These are phyloP conservation scores for Gossypium thurberi DNA, from an alignment of 345 rosid species.

Conservation along the genomic window DNA sequence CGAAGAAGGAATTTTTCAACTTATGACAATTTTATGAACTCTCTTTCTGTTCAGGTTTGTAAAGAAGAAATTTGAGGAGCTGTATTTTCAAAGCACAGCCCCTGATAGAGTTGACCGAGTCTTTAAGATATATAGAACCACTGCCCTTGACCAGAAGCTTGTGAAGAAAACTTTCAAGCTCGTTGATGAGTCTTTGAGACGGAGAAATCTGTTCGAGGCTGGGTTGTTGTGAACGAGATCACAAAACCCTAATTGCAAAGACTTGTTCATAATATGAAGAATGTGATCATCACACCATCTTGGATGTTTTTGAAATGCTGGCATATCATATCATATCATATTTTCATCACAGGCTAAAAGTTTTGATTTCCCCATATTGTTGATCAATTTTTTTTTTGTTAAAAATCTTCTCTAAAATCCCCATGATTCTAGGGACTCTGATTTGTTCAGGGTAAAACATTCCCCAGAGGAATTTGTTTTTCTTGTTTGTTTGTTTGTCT, in stretches of 20 bases:
- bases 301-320: background rate
- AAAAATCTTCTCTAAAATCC: background rate
- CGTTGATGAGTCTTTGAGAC: slow-evolving; percentile 84
- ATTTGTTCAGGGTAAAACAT: background rate
- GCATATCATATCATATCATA: slow-evolving; percentile 6
- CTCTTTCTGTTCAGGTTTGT: slow-evolving; percentile 51
- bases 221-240: slow-evolving; percentile 58
- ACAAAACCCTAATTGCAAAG: background rate
- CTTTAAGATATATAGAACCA: slow-evolving; percentile 90
- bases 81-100: slow-evolving; percentile 78
- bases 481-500: background rate
- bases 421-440: slow-evolving; percentile 2
- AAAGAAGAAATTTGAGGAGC: slow-evolving; percentile 93
- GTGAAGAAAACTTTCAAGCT: slow-evolving; percentile 98
- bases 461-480: background rate
- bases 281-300: too few species aligned
- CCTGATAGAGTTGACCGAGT: slow-evolving; percentile 86
- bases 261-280: background rate
- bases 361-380: slow-evolving; percentile 16
- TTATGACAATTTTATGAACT: background rate
- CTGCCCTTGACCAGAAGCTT: slow-evolving; percentile 93
- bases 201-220: slow-evolving; percentile 91
- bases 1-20: background rate
- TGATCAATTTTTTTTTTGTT: slow-evolving; percentile 9
- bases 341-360: slow-evolving; percentile 18